Base-by-base conservation (phyloP, 2,329 filamentous ascomycete species). In the Madurella fahalii region DNA sequence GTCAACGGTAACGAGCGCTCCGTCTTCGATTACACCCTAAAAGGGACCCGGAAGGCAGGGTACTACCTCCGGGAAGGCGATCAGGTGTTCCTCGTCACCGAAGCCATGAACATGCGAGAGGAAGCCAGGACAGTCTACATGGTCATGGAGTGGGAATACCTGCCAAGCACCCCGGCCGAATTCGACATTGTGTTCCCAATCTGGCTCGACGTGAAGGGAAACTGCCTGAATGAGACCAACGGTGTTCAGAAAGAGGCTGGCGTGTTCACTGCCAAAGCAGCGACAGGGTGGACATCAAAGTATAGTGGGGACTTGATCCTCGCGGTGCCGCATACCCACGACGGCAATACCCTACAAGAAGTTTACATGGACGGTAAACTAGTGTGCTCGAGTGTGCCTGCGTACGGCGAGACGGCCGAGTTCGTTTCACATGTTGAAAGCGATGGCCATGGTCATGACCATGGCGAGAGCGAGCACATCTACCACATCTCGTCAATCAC, bases 1-100 rank as follows among this genome's bases (percentile, higher is more conserved):
- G 47, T 55, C n/a, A 55, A 55, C 30, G 53, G 25, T 25, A 25
- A 25, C 25, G 25, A 25, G 25, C 25, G 25, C 25, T 25, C 25
- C 25, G 25, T 25, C 3, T 42, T 55, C 7, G 53, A 55, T 15
- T 40, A 47, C 5, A 55, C 53, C 5, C 15, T 47, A 42, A 55
- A 55, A 17, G 47, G 50, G 50, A 50, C 52, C 42, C 52, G 42
- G 32, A 55, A 55, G 11, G 53, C 53, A 5, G 53, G 53, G 18
- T 55, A 55, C 47, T 51, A 42, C 47, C 41, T 55, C n/a, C 47
- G 47, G 5, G 13, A 31, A 17, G 18, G 2, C 34, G 53, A 55
- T 37, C 41, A 46, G 12, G 39, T 55, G 34, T 30, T 47, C 37
- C 40, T 47, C 13, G n/a, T 37, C 9, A 50, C 31, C 25, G 47